phyloP scores from a whole-genome alignment of 371 early-diverging fungal genomes.

The Mucor velutinosus region DNA sequence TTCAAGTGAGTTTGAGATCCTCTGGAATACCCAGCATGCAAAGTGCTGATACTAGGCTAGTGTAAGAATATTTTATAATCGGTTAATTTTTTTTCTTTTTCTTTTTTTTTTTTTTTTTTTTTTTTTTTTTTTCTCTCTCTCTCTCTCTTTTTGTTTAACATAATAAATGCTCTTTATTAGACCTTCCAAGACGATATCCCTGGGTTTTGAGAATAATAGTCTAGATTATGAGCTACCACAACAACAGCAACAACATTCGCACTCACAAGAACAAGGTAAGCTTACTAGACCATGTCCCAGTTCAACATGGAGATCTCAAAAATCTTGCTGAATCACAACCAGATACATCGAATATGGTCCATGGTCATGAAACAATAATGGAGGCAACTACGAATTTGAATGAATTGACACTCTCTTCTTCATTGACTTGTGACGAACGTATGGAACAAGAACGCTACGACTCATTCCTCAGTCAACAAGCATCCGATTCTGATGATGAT shows the following conservation, averaged over 20 bases:
- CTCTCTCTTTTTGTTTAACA: background rate
- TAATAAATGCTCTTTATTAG: slow-evolving; percentile 2
- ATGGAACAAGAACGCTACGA: background rate
- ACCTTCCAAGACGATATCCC: slow-evolving; percentile 14
- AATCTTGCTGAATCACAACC: background rate
- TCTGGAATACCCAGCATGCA: slow-evolving; percentile 29
- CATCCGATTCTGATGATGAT: background rate
- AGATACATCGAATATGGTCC: slow-evolving; percentile 10
- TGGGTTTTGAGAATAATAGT: slow-evolving; percentile 11
- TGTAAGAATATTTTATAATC: background rate
- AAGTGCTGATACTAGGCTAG: slow-evolving; percentile 29
- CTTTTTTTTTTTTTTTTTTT: background rate
- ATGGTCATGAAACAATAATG: slow-evolving; percentile 1
- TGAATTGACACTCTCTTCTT: background rate
- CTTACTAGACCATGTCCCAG: background rate
- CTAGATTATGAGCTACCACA: slow-evolving; percentile 8
- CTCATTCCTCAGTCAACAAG: background rate
- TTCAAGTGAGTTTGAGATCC: slow-evolving; percentile 1
- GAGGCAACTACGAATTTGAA: background rate
- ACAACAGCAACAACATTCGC: background rate
- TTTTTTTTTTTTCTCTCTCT: background rate
- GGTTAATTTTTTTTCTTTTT: background rate
- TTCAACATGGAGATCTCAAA: slow-evolving; percentile 2
- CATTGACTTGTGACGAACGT: background rate
- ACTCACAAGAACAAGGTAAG: background rate